Evolutionary conservation across 805 yeast genomes (phyloP), one percentile per base, ranked within the genome.

Genomic region (Myxozyma neotropica): DNA sequence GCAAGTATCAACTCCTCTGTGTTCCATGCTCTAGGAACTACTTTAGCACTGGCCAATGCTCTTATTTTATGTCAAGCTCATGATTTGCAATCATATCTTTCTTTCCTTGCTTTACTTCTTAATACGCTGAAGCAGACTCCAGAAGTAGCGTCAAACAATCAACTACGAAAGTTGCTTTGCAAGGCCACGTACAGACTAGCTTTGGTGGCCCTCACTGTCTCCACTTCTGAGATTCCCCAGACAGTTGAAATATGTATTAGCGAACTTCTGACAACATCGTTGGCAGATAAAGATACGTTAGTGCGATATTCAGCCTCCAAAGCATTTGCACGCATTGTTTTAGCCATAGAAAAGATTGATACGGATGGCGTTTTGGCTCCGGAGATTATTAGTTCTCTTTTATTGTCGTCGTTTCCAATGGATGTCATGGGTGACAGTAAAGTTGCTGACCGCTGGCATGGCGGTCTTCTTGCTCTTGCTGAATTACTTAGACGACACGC

Each of bases 231-330:
- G 12, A 67, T 76, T 13, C 81, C 75, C 67, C 77, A 71, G 2
- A 50, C 58, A 0, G 77, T 83, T 4, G 86, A 84, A 40, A 74
- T 70, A 3, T 78, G 85, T 1, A 68, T 88, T 1, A 77, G 79
- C 36, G 75, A 78, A 68, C 74, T 84, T 43, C 63, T 85, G 3
- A 65, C 72, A 2, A 74, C 77, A 42, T 12, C 40, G 26, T 72
- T 83, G 56, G 75, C 75, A n/a, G 73, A 79, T 47, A 73, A 71
- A 36, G 88, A 83, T 54, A 82, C 88, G 0, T 73, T 75, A 1
- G 79, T 86, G 2, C 74, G 97, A 54, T 85, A 85, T 63, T 75
- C 83, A 0, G 75, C 86, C 35, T 88, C 96, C 0, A 87, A 86
- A 69, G 83, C 85, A 5, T 39, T 62, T 23, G 21, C 63, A 6